These are phyloP conservation scores for Dentipellis fragilis DNA, from an alignment of 768 basidiomycete genomes.

Conservation along the genomic window DNA sequence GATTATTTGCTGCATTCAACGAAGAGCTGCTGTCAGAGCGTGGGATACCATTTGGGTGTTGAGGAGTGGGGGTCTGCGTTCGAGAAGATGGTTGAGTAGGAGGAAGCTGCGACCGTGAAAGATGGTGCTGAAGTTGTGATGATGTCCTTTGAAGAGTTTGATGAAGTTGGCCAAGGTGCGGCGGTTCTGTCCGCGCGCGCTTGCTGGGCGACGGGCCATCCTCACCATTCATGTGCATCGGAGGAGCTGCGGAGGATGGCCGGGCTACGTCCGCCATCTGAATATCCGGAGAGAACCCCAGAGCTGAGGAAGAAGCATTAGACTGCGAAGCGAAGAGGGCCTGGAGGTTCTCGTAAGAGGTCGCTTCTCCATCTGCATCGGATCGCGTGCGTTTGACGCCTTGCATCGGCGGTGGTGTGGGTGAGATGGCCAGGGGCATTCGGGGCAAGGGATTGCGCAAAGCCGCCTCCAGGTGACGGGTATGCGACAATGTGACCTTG, in stretches of 20 bases:
- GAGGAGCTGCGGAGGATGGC: slow-evolving; percentile 38
- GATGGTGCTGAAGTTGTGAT: slow-evolving; percentile 19
- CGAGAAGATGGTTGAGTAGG: slow-evolving; percentile 18
- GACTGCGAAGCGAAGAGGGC: slow-evolving; percentile 15
- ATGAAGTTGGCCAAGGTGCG: slow-evolving; percentile 7
- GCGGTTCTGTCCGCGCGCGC: slow-evolving; percentile 51
- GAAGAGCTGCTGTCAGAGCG: slow-evolving; percentile 22
- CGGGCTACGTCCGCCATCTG: slow-evolving; percentile 37
- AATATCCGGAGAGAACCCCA: slow-evolving; percentile 33
- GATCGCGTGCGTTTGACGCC: slow-evolving; percentile 55
- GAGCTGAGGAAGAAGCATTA: slow-evolving; percentile 9
- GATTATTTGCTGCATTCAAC: slow-evolving; percentile 31
- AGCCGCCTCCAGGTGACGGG: slow-evolving; percentile 40
- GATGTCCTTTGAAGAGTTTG: neutral
- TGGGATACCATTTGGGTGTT: slow-evolving; percentile 8
- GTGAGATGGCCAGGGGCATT: slow-evolving; percentile 17
- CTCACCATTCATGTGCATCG: slow-evolving; percentile 36
- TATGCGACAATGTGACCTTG: slow-evolving; percentile 35
- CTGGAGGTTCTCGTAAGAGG: slow-evolving; percentile 6
- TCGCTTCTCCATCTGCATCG: slow-evolving; percentile 49
- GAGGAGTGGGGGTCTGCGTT: slow-evolving; percentile 12
- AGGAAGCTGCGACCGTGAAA: slow-evolving; percentile 20
- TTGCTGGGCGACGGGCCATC: slow-evolving; percentile 65
- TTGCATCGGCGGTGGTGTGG: slow-evolving; percentile 25
- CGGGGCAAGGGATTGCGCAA: slow-evolving; percentile 41